phyloP scores from a whole-genome alignment of 306 rosid genomes.

The Cucumis sativus region DNA sequence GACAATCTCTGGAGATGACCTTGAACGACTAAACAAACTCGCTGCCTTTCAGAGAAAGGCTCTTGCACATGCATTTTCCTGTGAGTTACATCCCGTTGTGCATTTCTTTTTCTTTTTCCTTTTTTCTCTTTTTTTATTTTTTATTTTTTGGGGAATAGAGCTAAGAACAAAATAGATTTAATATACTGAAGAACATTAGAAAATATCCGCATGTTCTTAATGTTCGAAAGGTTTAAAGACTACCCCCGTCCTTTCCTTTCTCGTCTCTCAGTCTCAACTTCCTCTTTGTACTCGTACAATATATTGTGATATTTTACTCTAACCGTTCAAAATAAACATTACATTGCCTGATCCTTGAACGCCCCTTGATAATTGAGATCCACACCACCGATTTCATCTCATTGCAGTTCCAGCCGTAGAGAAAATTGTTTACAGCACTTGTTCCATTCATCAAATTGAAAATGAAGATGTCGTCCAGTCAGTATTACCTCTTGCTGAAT shows the following conservation, averaged over 20 bases:
- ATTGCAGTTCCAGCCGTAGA: slow-evolving; percentile 65
- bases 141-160: background rate
- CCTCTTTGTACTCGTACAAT: background rate
- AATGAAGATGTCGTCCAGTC: slow-evolving; percentile 70
- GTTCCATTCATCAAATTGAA: slow-evolving; percentile 64
- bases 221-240: background rate
- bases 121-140: too few species aligned
- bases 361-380: background rate
- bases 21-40: slow-evolving; percentile 70
- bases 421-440: slow-evolving; percentile 75
- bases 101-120: too few species aligned
- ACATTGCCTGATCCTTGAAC: background rate
- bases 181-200: background rate
- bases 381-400: background rate
- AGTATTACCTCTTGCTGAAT: slow-evolving; percentile 51
- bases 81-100: slow-evolving; percentile 21
- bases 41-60: slow-evolving; percentile 79
- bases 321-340: background rate
- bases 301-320: background rate
- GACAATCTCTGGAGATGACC: slow-evolving; percentile 17
- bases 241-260: background rate
- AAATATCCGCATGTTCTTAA: background rate
- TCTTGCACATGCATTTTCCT: slow-evolving; percentile 63
- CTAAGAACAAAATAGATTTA: background rate
- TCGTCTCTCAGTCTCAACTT: background rate